Base-by-base conservation (phyloP, 495 filamentous ascomycete species). In the Talaromyces borbonicus region DNA sequence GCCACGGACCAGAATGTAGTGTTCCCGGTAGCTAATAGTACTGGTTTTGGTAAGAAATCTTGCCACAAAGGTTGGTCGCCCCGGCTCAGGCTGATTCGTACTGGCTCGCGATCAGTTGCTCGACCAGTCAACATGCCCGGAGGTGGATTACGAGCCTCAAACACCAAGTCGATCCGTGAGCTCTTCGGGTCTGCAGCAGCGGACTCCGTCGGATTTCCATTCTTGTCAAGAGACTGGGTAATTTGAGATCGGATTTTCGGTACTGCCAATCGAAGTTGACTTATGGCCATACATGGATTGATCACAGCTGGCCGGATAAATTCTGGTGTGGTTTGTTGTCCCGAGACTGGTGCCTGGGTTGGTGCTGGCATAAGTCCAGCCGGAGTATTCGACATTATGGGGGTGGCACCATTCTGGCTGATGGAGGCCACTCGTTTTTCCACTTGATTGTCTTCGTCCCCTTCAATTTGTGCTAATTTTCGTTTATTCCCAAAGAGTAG, bases 401-500 rank as follows among this genome's bases (percentile, higher is more conserved):
- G 73, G 1, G 80, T 72, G 1, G 82, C 83, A 4, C 85, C 86
- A 31, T 75, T 75, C 22, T 79, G 71, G 30, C 75, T 71, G 25
- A 71, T 64, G 18, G 67, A 47, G 3, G 71, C 66, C 20, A 81
- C 61, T 25, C 80, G 75, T 61, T 85, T 90, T 53, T 73, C 79
- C 6, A 74, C 60, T 18, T 74, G 74, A 9, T 75, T 78, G 35
- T 90, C 86, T 38, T 84, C 79, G 9, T 76, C 77, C n/a, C 72
- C 78, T 49, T 82, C 79, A 0, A 81, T 55, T 3, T 75, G 72
- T 12, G 80, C 77, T 14, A 82, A 72, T 55, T 90, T 95, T 16
- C 92, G 78, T 61, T 96, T 99, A 57, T 94, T 97, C 1, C 93
- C 92, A 16, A 97, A 72, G 0, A 99, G 66, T 60, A 99, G 73